Base-by-base conservation (phyloP, 441 rosid genomes). In the Adansonia madagascariensis region DNA sequence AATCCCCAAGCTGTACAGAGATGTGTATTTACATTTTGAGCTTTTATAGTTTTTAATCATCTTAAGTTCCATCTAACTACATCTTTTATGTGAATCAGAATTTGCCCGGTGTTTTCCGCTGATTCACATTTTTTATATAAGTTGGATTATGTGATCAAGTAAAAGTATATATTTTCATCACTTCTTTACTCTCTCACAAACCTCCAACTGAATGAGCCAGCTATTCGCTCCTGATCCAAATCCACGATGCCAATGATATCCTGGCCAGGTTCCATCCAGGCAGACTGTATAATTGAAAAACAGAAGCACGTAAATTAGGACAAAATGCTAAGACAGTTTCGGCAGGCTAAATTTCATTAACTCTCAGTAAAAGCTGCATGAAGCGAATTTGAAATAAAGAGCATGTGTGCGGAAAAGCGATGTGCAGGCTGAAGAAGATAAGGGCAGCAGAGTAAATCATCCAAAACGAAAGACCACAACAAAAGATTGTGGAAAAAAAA, bases 181-280 rank as follows among this genome's bases (percentile, higher is more conserved):
- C 41, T 65, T 57, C 22, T 57, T 18, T 43, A 20, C 55, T 41
- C 60, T 27, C 46, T 12, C 43, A 77, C 85, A 75, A 70, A 91
- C 99, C 99, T 96, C 99, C 78, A 96, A 85, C 4, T 95, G 93
- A 87, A 95, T 86, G 61, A 96, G 95, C 99, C 99, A 96, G 73
- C 91, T 91, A 75, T 89, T 87, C 71, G 92, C 92, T 73, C 99
- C 99, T 8, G 91, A 82, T 53, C 98, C 98, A 74, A 82, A 85
- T 76, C 99, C 99, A 10, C 83, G 92, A 75, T 91, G 97, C 71
- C 89, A 79, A 84, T 96, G 99, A 81, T 96, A 96, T 44, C 98
- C 99, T 35, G 99, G 99, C 79, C 92, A 80, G 60, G 98, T 90
- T 84, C 99, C 99, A 88, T 94, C 99, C 86, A 94, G 86, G 84